Evolutionary conservation across 2,329 filamentous ascomycete species (phyloP).

Genomic region (Verticillium albo-atrum): DNA sequence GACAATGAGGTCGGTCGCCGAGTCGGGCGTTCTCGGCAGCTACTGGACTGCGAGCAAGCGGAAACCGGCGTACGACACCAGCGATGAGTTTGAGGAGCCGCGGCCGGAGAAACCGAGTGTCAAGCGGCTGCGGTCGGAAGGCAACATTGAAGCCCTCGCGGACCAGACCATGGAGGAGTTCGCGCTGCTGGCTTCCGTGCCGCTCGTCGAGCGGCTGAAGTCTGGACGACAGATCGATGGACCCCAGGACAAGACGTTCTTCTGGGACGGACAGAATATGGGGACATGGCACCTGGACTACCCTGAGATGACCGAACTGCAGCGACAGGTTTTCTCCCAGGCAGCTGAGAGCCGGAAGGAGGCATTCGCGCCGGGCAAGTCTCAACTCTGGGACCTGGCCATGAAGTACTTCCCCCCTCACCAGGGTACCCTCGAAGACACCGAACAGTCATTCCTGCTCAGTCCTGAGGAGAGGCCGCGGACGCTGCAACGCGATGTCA

Average conservation of each 20-base stretch:
- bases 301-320: constrained; percentile 58
- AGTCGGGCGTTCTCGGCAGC: constrained; percentile 3
- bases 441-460: constrained; percentile 7
- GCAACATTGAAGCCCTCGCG: constrained; percentile 28
- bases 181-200: constrained; percentile 42
- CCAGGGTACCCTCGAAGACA: neutral
- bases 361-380: constrained; percentile 46
- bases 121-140: constrained; percentile 52
- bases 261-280: constrained; percentile 51
- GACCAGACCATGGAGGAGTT: constrained; percentile 37
- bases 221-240: constrained; percentile 55
- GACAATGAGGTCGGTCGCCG: constrained; percentile 14
- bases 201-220: constrained; percentile 41
- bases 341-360: constrained; percentile 47
- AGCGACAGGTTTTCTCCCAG: constrained; percentile 50
- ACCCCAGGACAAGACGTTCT: constrained; percentile 50
- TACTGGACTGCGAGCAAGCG: constrained; percentile 50
- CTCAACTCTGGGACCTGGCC: constrained; percentile 50
- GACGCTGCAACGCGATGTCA: constrained; percentile 16
- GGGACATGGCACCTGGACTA: constrained; percentile 58
- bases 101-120: constrained; percentile 39
- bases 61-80: constrained; percentile 43
- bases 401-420: constrained; percentile 54
- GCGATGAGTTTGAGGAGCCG: constrained; percentile 42
- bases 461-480: constrained; percentile 8